These are phyloP conservation scores for Globisporangium sylvaticum DNA, from an alignment of 352 stramenopile species.

Conservation along the genomic window DNA sequence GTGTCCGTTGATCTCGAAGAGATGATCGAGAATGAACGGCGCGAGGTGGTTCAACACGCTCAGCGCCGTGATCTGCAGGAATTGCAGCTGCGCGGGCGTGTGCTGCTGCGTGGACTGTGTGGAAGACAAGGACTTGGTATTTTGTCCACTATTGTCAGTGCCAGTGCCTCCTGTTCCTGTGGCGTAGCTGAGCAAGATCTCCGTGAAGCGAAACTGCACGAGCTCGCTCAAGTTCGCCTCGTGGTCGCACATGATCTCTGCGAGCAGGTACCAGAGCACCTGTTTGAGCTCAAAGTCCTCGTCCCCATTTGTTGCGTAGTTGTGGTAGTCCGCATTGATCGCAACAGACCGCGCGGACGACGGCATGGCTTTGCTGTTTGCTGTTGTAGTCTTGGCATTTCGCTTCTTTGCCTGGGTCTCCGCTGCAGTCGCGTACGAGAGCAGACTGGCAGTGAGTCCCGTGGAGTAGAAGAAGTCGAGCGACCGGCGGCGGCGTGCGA, in stretches of 20 bases:
- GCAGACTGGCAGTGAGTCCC: conserved; percentile 50
- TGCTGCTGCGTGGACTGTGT: conserved; percentile 27
- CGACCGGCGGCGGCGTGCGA: conserved; percentile 40
- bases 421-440: conserved; percentile 55
- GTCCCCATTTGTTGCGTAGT: conserved; percentile 65
- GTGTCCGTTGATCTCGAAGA: conserved; percentile 56
- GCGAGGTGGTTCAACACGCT: conserved; percentile 54
- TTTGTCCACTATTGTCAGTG: neutral
- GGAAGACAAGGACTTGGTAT: neutral
- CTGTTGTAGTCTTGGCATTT: conserved; percentile 7
- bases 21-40: conserved; percentile 47
- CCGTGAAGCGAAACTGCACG: conserved; percentile 65
- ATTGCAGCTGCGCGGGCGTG: conserved; percentile 39
- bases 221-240: conserved; percentile 51
- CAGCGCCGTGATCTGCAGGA: conserved; percentile 55
- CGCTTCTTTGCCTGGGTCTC: conserved; percentile 9
- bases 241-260: conserved; percentile 46
- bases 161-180: conserved; percentile 15
- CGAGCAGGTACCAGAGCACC: conserved; percentile 62
- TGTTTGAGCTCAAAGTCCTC: conserved; percentile 86
- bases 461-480: conserved; percentile 57
- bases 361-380: conserved; percentile 3
- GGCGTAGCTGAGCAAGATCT: conserved; percentile 58
- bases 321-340: conserved; percentile 48
- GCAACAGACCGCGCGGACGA: conserved; percentile 18